Conservation (phyloP, 176 grass and related monocot genomes). For the Neostapfia colusana region DNA sequence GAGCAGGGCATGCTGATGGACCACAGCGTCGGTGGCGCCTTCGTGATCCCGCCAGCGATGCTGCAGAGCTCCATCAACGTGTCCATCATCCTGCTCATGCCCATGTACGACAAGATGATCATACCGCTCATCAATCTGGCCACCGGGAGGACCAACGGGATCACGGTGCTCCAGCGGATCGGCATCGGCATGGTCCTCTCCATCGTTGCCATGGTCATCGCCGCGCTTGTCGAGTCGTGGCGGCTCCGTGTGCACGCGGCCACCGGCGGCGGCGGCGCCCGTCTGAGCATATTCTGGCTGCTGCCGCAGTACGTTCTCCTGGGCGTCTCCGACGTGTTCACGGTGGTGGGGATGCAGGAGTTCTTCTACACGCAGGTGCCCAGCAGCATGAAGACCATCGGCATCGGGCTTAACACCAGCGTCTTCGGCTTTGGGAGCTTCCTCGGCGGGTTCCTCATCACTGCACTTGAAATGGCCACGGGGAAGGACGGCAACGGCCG, state of each 20-base stretch:
- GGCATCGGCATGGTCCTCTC: slow-evolving; percentile 82
- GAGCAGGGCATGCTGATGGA: slow-evolving; percentile 91
- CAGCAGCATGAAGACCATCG: slow-evolving; percentile 64
- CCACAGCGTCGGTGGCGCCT: slow-evolving; percentile 46
- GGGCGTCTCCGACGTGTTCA: slow-evolving; percentile 74
- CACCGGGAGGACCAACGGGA: slow-evolving; percentile 50
- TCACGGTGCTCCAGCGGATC: slow-evolving; percentile 84
- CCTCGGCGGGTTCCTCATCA: slow-evolving; percentile 69
- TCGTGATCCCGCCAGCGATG: slow-evolving; percentile 81
- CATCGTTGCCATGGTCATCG: slow-evolving; percentile 59
- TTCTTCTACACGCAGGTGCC: slow-evolving; percentile 93
- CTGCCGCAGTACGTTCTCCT: slow-evolving; percentile 81
- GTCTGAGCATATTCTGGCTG: slow-evolving; percentile 68
- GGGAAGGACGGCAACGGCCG: not conserved
- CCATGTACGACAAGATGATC: slow-evolving; percentile 70
- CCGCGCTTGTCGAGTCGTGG: slow-evolving; percentile 59
- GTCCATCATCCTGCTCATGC: slow-evolving; percentile 86
- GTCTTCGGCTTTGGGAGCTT: slow-evolving; percentile 84
- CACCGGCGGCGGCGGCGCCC: not conserved
- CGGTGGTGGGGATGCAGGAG: slow-evolving; percentile 86
- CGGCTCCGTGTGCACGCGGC: slow-evolving; percentile 19
- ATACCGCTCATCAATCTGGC: slow-evolving; percentile 46
- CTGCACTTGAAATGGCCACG: slow-evolving; percentile 52
- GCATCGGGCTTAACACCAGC: slow-evolving; percentile 82
- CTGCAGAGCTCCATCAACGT: slow-evolving; percentile 87